Evolutionary conservation across 2,329 filamentous ascomycete genomes (phyloP).

Genomic region (Helotiales sp.): DNA sequence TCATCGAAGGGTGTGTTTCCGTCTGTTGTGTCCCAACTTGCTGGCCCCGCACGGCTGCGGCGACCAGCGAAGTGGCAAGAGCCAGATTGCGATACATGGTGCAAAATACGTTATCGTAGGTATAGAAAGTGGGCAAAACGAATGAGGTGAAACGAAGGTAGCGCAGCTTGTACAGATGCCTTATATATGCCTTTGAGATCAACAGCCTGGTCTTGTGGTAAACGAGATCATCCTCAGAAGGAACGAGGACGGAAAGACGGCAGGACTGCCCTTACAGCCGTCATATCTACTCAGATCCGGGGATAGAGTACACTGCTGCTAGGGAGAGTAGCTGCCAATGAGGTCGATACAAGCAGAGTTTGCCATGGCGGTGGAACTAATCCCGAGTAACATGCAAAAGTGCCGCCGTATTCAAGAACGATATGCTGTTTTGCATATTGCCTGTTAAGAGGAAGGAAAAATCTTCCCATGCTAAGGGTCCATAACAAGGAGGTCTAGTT

Average conservation of each 20-base stretch:
- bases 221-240: neutral
- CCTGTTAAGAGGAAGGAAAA: neutral
- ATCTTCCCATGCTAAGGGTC: neutral
- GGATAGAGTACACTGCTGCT: neutral
- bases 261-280: conserved; percentile 7
- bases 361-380: neutral
- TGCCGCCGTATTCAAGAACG: neutral
- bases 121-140: neutral
- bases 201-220: neutral
- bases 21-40: conserved; percentile 46
- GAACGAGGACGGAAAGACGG: conserved; percentile 2
- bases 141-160: neutral
- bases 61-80: conserved; percentile 43
- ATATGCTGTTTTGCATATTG: neutral
- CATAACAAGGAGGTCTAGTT: neutral
- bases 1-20: conserved; percentile 53
- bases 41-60: conserved; percentile 43
- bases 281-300: neutral
- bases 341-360: neutral
- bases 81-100: conserved; percentile 35
- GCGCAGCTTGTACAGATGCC: neutral
- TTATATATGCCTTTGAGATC: conserved; percentile 2
- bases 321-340: neutral
- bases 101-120: neutral
- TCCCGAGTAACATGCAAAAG: neutral